A percentile compares a stretch with the other conserved stretches of the same genome.
Conservation (phyloP, 1,284 basidiomycete genomes). For the Mycena citricolor region DNA sequence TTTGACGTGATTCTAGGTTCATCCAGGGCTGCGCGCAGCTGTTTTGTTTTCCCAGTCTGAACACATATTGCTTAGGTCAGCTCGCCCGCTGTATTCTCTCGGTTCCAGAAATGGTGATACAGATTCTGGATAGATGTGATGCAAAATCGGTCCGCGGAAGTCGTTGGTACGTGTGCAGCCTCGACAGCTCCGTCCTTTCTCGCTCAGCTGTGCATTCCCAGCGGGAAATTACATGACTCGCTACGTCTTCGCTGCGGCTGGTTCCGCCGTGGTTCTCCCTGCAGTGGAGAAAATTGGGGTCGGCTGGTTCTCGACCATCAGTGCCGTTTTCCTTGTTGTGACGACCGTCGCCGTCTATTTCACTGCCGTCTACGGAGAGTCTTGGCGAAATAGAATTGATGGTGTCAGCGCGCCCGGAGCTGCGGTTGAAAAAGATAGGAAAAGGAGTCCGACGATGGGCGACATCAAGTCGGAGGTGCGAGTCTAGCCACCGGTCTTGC, state of each 20-base stretch:
- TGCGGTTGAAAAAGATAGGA: too few species aligned
- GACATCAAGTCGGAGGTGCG: too few species aligned
- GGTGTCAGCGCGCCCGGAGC: too few species aligned
- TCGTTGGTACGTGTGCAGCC: conserved; percentile 13
- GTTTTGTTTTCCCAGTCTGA: conserved; percentile 20
- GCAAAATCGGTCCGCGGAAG: conserved; percentile 22
- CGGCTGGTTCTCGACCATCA: conserved; percentile 23
- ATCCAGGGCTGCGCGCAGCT: conserved; percentile 20
- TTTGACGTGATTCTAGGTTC: neutral
- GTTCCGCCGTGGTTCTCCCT: conserved; percentile 19
- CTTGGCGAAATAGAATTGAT: conserved; percentile 19
- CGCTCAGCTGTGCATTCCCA: neutral
- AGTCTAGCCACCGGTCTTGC: too few species aligned
- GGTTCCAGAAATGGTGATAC: neutral
- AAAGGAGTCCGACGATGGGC: too few species aligned
- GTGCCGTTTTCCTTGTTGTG: conserved; percentile 12
- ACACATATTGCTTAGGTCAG: conserved; percentile 23
- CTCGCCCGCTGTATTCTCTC: neutral
- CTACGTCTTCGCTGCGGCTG: conserved; percentile 21
- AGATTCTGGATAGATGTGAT: conserved; percentile 16
- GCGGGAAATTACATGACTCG: conserved; percentile 21
- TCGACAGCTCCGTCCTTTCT: too few species aligned
- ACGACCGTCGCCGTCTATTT: conserved; percentile 6
- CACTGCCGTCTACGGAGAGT: conserved; percentile 17
- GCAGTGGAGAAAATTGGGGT: conserved; percentile 20